Conservation (phyloP, 495 filamentous ascomycete genomes). For the Parathielavia appendiculata region DNA sequence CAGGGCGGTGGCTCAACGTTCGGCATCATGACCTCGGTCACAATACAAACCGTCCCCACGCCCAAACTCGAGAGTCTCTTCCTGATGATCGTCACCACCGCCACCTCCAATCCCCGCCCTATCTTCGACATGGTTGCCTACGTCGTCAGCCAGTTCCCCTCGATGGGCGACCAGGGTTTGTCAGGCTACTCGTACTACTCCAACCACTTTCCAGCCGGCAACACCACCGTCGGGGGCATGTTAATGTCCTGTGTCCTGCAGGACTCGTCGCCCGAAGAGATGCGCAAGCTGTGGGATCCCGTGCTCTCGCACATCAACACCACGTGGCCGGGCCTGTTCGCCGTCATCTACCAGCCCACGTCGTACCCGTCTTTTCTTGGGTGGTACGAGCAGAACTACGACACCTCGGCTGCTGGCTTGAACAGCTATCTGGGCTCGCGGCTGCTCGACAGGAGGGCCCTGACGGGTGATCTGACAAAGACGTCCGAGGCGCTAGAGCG, state of each 20-base stretch:
- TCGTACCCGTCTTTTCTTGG: slow-evolving; percentile 42
- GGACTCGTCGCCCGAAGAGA: slow-evolving; percentile 33
- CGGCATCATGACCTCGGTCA: slow-evolving; percentile 56
- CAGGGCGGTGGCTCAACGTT: slow-evolving; percentile 61
- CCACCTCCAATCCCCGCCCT: slow-evolving; percentile 9
- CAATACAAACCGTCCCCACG: slow-evolving; percentile 38
- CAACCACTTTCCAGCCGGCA: slow-evolving; percentile 17
- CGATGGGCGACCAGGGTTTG: slow-evolving; percentile 34
- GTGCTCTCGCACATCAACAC: slow-evolving; percentile 36
- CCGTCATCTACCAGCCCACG: slow-evolving; percentile 34
- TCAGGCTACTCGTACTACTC: slow-evolving; percentile 35
- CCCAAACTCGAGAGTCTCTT: slow-evolving; percentile 24
- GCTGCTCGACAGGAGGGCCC: slow-evolving; percentile 33
- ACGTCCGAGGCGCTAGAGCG: slow-evolving; percentile 26
- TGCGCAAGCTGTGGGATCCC: slow-evolving; percentile 41
- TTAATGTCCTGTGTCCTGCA: slow-evolving; percentile 23
- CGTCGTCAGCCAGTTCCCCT: slow-evolving; percentile 34
- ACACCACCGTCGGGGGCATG: slow-evolving; percentile 34
- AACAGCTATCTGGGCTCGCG: slow-evolving; percentile 41
- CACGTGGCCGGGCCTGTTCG: slow-evolving; percentile 43
- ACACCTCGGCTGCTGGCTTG: slow-evolving; percentile 28
- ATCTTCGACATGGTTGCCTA: slow-evolving; percentile 37
- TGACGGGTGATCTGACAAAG: slow-evolving; percentile 27
- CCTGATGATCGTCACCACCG: slow-evolving; percentile 18
- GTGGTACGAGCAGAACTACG: slow-evolving; percentile 42